phyloP scores from a whole-genome alignment of 106 monocot genomes.

The Dioscorea zingiberensis region DNA sequence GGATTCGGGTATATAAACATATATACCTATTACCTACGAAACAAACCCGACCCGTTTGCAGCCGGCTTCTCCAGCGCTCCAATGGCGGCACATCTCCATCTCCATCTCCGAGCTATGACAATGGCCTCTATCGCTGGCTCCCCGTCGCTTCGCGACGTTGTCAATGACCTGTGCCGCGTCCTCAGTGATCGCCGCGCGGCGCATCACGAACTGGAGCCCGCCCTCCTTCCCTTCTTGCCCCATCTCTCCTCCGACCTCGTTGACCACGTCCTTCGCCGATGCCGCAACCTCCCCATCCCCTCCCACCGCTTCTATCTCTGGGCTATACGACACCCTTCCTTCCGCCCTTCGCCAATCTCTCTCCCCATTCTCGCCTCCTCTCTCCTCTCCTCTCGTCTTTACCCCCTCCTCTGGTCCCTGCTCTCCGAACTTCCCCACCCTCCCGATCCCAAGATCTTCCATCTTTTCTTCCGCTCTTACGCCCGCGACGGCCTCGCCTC shows the following conservation, averaged over 20 bases:
- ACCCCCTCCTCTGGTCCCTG: slow-evolving; percentile 68
- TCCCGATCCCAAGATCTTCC: slow-evolving; percentile 18
- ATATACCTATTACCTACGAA: too few relatives aligned
- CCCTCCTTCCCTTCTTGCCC: slow-evolving; percentile 44
- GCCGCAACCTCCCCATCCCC: slow-evolving; percentile 37
- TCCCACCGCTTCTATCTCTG: slow-evolving; percentile 66
- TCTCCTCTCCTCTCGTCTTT: slow-evolving; percentile 43
- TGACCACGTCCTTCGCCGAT: slow-evolving; percentile 53
- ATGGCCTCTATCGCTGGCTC: neutral
- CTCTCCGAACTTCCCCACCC: slow-evolving; percentile 36
- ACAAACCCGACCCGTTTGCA: too few relatives aligned
- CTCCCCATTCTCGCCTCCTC: slow-evolving; percentile 36
- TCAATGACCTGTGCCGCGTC: slow-evolving; percentile 62
- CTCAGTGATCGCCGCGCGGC: slow-evolving; percentile 67
- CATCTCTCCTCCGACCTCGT: slow-evolving; percentile 35
- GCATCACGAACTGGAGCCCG: slow-evolving; percentile 55
- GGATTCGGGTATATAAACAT: too few relatives aligned
- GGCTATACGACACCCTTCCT: slow-evolving; percentile 27
- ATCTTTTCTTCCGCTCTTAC: slow-evolving; percentile 65
- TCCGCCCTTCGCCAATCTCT: slow-evolving; percentile 20
- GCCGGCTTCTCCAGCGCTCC: too few relatives aligned
- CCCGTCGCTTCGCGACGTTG: neutral
- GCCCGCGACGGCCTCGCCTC: slow-evolving; percentile 43
- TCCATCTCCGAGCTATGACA: neutral
- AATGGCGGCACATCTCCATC: neutral